Conservation (phyloP, 2,329 filamentous ascomycete species). For the Fusarium sp. region DNA sequence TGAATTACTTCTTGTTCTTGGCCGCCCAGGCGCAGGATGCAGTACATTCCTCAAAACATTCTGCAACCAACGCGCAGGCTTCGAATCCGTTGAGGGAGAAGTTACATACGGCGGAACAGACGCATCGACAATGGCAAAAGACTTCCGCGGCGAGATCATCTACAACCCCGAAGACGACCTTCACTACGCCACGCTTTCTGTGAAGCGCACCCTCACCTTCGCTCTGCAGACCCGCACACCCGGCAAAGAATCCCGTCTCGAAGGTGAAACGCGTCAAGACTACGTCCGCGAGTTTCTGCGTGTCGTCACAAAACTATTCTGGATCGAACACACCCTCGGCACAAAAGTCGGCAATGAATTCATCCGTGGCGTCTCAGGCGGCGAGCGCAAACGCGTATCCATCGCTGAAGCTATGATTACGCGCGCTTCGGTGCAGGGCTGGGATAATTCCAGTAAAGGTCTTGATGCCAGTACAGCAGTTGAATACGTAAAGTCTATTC, state of each 20-base stretch:
- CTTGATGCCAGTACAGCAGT: conserved; percentile 78
- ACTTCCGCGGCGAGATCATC: conserved; percentile 70
- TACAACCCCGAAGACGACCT: conserved; percentile 76
- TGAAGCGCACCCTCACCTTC: conserved; percentile 73
- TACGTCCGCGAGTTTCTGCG: conserved; percentile 63
- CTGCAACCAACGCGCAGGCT: conserved; percentile 74
- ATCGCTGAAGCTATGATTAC: conserved; percentile 74
- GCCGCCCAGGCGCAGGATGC: conserved; percentile 74
- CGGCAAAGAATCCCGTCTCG: conserved; percentile 56
- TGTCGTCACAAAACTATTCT: conserved; percentile 76
- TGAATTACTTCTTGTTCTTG: conserved; percentile 75
- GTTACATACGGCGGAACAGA: conserved; percentile 68
- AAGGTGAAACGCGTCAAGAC: conserved; percentile 68
- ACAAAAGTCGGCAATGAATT: conserved; percentile 77
- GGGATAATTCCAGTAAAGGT: conserved; percentile 79
- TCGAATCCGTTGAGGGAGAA: conserved; percentile 70
- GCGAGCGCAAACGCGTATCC: conserved; percentile 77
- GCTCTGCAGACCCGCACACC: conserved; percentile 73
- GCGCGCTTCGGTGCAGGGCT: conserved; percentile 72
- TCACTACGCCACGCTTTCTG: conserved; percentile 75
- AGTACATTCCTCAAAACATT: conserved; percentile 77
- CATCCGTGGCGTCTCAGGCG: conserved; percentile 70
- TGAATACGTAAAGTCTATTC: conserved; percentile 73
- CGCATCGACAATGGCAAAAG: conserved; percentile 57
- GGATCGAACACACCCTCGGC: conserved; percentile 74